Evolutionary conservation across 2,329 filamentous ascomycete genomes (phyloP), one percentile per base, ranked within the genome.

Genomic region (Nannizzia gypsea): DNA sequence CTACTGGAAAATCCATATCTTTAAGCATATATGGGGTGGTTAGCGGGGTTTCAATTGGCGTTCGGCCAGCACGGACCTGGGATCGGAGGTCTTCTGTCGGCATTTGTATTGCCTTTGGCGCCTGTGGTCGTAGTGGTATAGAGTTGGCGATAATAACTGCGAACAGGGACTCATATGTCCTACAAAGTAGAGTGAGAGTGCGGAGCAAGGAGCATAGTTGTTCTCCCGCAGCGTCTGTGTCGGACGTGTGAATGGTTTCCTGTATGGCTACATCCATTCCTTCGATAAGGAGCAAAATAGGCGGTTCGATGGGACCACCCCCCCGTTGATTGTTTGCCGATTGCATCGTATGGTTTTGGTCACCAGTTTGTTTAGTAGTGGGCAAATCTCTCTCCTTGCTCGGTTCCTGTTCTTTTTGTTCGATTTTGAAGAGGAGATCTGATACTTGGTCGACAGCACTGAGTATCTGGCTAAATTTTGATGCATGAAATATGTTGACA

Each of bases 101-200:
- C 8, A 58, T 22, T 13, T 46, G 56, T 20, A 42, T 6, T 15
- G 24, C 22, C 36, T 40, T 20, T 34, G 20, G 40, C 4, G 40
- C 9, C 11, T 48, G 38, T 2, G 56, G 42, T 3, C 40, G 38
- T n/a, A 73, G 59, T 1, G 70, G 69, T 31, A 61, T 67, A 3
- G 71, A 71, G 65, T 74, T 74, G 20, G 75, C 69, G 17, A 76
- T 62, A 24, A 74, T 55, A n/a, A 72, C 61, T 0, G 71, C 70
- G 3, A 75, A 64, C 55, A 64, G 65, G 0, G 66, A 64, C 1
- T 62, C 58, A 57, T 73, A 63, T 56, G 64, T 63, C 1, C 71
- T 64, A 11, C 71, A 69, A 57, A 75, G 58, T 4, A 67, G 64
- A 1, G 70, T 74, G 26, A 75, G 52, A 4, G 67, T 71, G 5